Conservation (phyloP, 2,329 filamentous ascomycete genomes). For the Botrytis elliptica region DNA sequence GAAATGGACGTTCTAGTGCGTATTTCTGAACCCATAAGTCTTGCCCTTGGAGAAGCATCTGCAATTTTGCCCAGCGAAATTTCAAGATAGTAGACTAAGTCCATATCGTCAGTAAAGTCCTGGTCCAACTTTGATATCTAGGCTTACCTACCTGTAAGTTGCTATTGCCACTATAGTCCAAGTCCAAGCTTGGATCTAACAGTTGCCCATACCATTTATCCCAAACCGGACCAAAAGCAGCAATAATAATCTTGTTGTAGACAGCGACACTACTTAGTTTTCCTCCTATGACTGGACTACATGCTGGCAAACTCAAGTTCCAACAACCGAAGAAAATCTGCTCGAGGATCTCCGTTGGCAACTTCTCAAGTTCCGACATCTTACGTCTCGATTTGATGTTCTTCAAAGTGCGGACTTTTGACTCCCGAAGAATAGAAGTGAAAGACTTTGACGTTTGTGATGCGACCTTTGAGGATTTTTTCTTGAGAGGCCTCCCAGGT, state of each 20-base stretch:
- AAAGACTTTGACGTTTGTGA: background rate
- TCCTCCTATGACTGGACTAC: slow-evolving; percentile 36
- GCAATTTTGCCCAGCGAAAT: slow-evolving; percentile 36
- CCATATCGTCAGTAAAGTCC: background rate
- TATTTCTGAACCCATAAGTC: slow-evolving; percentile 30
- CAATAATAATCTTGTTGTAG: slow-evolving; percentile 32
- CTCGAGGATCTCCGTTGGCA: slow-evolving; percentile 38
- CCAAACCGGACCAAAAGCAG: slow-evolving; percentile 36
- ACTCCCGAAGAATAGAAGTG: slow-evolving; percentile 12
- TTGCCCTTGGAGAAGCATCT: slow-evolving; percentile 31
- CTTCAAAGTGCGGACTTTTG: slow-evolving; percentile 27
- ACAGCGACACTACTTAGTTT: slow-evolving; percentile 35
- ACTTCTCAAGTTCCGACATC: slow-evolving; percentile 36
- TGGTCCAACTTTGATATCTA: background rate
- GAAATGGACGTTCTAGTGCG: slow-evolving; percentile 2
- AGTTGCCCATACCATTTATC: slow-evolving; percentile 21
- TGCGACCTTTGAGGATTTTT: background rate
- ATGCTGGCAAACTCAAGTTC: slow-evolving; percentile 35
- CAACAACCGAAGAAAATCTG: slow-evolving; percentile 35
- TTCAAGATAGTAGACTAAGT: slow-evolving; percentile 32
- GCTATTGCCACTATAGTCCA: background rate
- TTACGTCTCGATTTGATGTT: slow-evolving; percentile 35
- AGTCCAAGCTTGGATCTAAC: background rate
- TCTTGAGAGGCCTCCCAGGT: slow-evolving; percentile 29
- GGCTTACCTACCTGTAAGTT: slow-evolving; percentile 24